Evolutionary conservation across 1,139 yeast genomes (phyloP), one percentile per base, ranked within the genome.

Genomic region (Yamadazyma taylorii): DNA sequence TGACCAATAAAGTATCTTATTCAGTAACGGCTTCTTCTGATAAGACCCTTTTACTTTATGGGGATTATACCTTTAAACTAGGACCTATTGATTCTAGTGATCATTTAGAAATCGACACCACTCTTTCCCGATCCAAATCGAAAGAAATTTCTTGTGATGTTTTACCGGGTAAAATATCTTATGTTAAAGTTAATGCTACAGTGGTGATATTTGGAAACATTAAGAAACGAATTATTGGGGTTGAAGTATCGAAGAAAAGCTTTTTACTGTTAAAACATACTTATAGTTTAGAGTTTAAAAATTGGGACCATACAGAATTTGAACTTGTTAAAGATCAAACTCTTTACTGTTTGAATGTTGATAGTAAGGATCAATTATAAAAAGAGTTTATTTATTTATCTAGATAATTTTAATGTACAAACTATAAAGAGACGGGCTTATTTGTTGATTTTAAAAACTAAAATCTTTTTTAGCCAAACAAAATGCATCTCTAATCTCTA

Each of bases 401-500:
- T 24, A 22, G 17, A 25, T 24, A 23, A 14, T 36, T 13, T 32
- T 28, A 29, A 37, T 37, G 29, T 32, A 36, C 24, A 30, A 30
- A 19, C n/a, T n/a, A n/a, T n/a, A n/a, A n/a, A n/a, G n/a, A n/a
- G n/a, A n/a, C n/a, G n/a, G n/a, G n/a, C n/a, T n/a, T n/a, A n/a
- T n/a, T n/a, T 15, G 4, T 23, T 19, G 17, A 15, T 31, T 30
- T 30, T 37, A 23, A 30, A 34, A 39, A 22, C 23, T 17, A 14
- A 35, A 36, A 8, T 47, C 47, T 42, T 53, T 73, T 39, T 60
- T 61, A 3, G 84, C 85, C 23, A 65, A 68, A 69, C 98, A 92
- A 59, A 67, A 85, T 13, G 84, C 84, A 63, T 92, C 99, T 39
- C 79, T 78, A 10, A 92, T 79, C 52, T 85, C 89, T 30, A 87